phyloP scores from a whole-genome alignment of 805 yeast species.

The Wickerhamiella domercqiae region DNA sequence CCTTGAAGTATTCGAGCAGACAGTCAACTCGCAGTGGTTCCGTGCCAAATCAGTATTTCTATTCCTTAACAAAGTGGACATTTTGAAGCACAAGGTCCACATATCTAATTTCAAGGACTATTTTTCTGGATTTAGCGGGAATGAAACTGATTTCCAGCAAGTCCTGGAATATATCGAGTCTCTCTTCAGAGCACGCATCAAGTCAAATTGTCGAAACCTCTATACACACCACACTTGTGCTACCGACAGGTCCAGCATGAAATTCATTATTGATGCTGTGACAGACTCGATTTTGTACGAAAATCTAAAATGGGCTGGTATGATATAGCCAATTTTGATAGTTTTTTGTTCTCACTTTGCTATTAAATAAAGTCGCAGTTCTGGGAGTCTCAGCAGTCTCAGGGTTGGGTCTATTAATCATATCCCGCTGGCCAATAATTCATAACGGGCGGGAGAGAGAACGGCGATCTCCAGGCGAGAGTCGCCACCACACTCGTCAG shows the following conservation, averaged over 20 bases:
- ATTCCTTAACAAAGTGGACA: constrained; percentile 77
- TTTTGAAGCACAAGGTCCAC: constrained; percentile 55
- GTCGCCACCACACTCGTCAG: too few relatives aligned
- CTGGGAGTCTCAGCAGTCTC: too few relatives aligned
- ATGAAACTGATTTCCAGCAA: constrained; percentile 44
- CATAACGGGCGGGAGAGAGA: too few relatives aligned
- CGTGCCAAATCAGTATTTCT: constrained; percentile 71
- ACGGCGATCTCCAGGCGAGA: too few relatives aligned
- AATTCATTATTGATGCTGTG: constrained; percentile 78
- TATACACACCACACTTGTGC: constrained; percentile 93
- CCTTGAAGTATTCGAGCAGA: constrained; percentile 62
- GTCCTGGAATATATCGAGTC: constrained; percentile 59
- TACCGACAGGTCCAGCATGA: constrained; percentile 79
- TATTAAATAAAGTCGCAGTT: too few relatives aligned
- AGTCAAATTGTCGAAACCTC: constrained; percentile 50
- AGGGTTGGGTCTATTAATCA: too few relatives aligned
- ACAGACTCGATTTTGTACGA: constrained; percentile 82
- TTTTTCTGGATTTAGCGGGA: constrained; percentile 67
- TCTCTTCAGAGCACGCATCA: constrained; percentile 47
- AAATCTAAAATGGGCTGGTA: constrained; percentile 33
- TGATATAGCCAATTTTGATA: constrained; percentile 13
- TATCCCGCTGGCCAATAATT: too few relatives aligned
- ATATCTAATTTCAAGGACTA: constrained; percentile 46
- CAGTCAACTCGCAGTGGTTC: constrained; percentile 80
- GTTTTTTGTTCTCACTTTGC: too few relatives aligned